Evolutionary conservation across 805 yeast species (phyloP), one percentile per base, ranked within the genome.

Genomic region (Tanozyma kutaoensis): DNA sequence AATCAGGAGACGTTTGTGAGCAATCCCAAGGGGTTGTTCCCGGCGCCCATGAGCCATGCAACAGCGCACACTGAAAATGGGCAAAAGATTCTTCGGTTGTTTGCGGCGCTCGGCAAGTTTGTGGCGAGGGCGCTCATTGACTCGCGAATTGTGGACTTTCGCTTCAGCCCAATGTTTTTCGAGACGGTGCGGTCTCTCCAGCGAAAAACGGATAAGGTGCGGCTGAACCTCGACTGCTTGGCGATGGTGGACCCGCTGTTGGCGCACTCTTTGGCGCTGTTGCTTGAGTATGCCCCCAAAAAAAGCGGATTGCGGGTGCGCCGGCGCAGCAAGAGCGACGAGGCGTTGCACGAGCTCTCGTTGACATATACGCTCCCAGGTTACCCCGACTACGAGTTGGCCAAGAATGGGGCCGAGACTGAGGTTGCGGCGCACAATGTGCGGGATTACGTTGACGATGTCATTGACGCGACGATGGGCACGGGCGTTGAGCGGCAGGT

Each of bases 61-160:
- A 31, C 36, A 45, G 38, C n/a, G n/a, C n/a, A 43, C 1, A 37
- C 46, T 16, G 52, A 48, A 4, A 50, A 59, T 15, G 66, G 65
- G 4, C 40, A 47, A 8, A 66, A 61, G 29, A 52, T 62, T 1
- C 30, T 74, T 5, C 59, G 62, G 15, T 48, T 74, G 25, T 88
- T 82, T 48, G 58, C 62, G 11, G 62, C 69, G 13, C 53, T 88
- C 33, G 98, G 98, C 3, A 72, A 69, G 28, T 84, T 91, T 44
- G 62, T 85, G 28, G 95, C 95, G 0, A 64, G 96, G 32, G 78
- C 95, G 0, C 55, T 86, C 44, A 50, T 88, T 27, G 98, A 88
- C 49, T 75, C 81, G n/a, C 62, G 97, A 36, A 72, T 86, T 24
- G 65, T 88, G 25, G 97, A 91, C 46, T 74, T 88, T 47, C 61